Conservation (phyloP, 2,329 filamentous ascomycete species). For the Pseudogymnoascus sp. region DNA sequence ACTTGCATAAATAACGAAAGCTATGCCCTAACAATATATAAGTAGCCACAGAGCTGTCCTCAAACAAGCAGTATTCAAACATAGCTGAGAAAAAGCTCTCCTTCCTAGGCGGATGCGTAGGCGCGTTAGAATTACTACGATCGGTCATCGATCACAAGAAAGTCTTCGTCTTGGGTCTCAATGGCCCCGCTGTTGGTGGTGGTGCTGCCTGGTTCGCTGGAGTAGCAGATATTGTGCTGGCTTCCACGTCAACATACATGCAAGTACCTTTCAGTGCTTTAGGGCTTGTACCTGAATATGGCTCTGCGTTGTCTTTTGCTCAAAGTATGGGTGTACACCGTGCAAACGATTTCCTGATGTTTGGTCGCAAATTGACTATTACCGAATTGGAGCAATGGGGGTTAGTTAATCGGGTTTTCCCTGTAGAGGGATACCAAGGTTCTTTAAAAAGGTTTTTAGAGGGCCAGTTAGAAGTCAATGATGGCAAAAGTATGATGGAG, state of each 20-base stretch:
- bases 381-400: conserved; percentile 38
- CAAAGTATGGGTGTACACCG: conserved; percentile 43
- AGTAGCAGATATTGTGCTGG: conserved; percentile 42
- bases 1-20: background rate
- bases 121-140: conserved; percentile 34
- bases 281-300: conserved; percentile 42
- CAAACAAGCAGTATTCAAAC: conserved; percentile 14
- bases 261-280: conserved; percentile 43
- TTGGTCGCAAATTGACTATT: conserved; percentile 38
- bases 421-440: conserved; percentile 34
- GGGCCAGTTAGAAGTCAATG: conserved; percentile 37
- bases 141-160: conserved; percentile 44
- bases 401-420: conserved; percentile 40
- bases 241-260: conserved; percentile 37
- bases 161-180: conserved; percentile 43
- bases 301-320: conserved; percentile 38
- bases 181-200: conserved; percentile 43
- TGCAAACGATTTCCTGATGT: conserved; percentile 46
- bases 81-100: conserved; percentile 24
- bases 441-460: conserved; percentile 36
- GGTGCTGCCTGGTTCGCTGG: conserved; percentile 45
- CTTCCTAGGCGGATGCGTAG: conserved; percentile 18
- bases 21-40: too few species aligned
- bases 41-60: too few species aligned
- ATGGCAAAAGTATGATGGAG: conserved; percentile 47